Base-by-base conservation (phyloP, 1,284 basidiomycete genomes). In the Sporisorium graminicola region DNA sequence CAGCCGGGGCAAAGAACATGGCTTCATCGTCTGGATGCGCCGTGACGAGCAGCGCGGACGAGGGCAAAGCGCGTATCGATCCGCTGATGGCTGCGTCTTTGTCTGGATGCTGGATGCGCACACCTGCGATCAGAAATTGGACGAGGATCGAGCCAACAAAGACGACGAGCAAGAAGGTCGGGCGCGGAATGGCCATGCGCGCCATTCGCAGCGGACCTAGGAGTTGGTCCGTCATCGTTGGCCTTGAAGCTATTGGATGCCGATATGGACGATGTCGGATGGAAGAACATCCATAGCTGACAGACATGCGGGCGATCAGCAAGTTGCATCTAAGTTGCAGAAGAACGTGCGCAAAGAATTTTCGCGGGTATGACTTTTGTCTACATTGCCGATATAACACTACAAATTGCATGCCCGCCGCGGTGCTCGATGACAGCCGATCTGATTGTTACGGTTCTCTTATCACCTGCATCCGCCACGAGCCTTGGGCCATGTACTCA, bases 1-100 rank as follows among this genome's bases (percentile, higher is more conserved):
- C 82, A 0, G 92, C 92, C 0, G 94, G 94, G 0, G 91, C 91
- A 82, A 97, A 97, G 88, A 97, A 97, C 89, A 95, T 90, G 82
- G 91, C 91, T 87, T 96, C 94, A 83, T 96, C 94, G 83, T 96
- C 94, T 2, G 94, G 94, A 80, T 95, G 94, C 12, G 94, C 93
- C 0, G 93, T 94, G 49, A 95, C 86, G 2, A 95, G 82, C 27
- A 95, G 88, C 8, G 67, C 81, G 3, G 74, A 63, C 0, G 49
- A 54, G 13, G 74, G 74, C 5, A 77, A 35, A 3, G 65, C 40
- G 13, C 58, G 63, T 20, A 54, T 46, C 0, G 50, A 51, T 35
- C 52, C 55, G 9, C 53, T 18, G 3, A 50, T 8, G 8, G 62
- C 31, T 5, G 43, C 27, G 1, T 51, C 18, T 33, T 59, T 51